Evolutionary conservation across 2,329 filamentous ascomycete genomes (phyloP).

Genomic region (Rutstroemia sp.): DNA sequence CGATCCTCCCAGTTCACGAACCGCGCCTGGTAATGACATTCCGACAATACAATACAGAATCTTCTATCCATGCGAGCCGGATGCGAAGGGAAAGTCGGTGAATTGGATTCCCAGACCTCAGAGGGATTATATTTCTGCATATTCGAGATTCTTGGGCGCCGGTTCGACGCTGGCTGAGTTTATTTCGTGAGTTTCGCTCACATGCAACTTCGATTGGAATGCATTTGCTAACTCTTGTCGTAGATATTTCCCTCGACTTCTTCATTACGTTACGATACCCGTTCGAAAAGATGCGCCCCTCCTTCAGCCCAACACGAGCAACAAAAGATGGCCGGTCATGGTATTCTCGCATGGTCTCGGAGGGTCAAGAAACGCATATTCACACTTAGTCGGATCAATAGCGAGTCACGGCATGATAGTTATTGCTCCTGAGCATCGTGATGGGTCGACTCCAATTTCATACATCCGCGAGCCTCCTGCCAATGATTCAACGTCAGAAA

Average conservation of each 20-base stretch:
- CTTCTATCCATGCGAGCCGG: conserved; percentile 64
- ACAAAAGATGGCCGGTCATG: conserved; percentile 67
- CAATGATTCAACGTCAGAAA: conserved; percentile 30
- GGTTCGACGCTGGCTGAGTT: conserved; percentile 49
- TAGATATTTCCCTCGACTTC: conserved; percentile 61
- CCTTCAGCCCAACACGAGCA: conserved; percentile 35
- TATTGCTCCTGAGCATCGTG: conserved; percentile 74
- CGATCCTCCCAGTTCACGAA: conserved; percentile 40
- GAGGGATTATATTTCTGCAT: conserved; percentile 64
- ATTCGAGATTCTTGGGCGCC: conserved; percentile 68
- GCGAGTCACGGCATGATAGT: conserved; percentile 78
- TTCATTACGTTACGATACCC: conserved; percentile 68
- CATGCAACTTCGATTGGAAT: background rate
- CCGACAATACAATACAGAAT: conserved; percentile 73
- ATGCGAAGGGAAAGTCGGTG: conserved; percentile 42
- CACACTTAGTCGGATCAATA: conserved; percentile 70
- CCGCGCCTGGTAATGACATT: conserved; percentile 41
- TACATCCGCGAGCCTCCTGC: conserved; percentile 56
- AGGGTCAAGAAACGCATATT: conserved; percentile 76
- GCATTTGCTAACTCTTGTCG: background rate
- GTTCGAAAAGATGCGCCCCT: conserved; percentile 64
- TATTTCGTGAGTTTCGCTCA: conserved; percentile 45
- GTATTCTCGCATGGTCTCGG: conserved; percentile 83
- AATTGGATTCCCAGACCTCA: conserved; percentile 76
- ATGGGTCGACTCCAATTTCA: conserved; percentile 71